These are phyloP conservation scores for Debaryomyces sp. DNA, from an alignment of 1,139 yeast genomes.

Conservation along the genomic window DNA sequence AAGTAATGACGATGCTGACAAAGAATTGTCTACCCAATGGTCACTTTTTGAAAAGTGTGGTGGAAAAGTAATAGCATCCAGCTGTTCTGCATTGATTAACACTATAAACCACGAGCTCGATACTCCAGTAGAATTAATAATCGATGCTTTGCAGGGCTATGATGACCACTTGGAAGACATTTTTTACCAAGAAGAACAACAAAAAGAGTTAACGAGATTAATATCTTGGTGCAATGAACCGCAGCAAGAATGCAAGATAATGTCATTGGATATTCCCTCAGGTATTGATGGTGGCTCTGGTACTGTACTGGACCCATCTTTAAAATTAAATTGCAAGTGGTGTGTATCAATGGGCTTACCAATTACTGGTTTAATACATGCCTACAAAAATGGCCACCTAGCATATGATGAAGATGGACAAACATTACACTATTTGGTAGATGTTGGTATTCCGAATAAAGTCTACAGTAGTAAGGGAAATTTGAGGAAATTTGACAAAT, in stretches of 20 bases:
- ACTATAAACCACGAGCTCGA: slow-evolving; percentile 50
- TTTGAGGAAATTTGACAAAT: slow-evolving; percentile 47
- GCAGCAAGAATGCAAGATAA: slow-evolving; percentile 47
- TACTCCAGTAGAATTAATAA: slow-evolving; percentile 74
- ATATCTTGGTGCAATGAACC: slow-evolving; percentile 71
- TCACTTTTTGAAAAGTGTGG: slow-evolving; percentile 54
- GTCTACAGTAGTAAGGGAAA: slow-evolving; percentile 44
- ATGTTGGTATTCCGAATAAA: slow-evolving; percentile 68
- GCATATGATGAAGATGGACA: slow-evolving; percentile 27
- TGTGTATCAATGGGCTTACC: slow-evolving; percentile 79
- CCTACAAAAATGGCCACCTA: slow-evolving; percentile 52
- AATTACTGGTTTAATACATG: slow-evolving; percentile 62
- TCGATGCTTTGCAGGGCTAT: slow-evolving; percentile 85
- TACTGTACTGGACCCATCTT: slow-evolving; percentile 34
- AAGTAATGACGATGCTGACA: slow-evolving; percentile 33
- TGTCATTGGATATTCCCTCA: slow-evolving; percentile 81
- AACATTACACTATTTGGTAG: slow-evolving; percentile 65
- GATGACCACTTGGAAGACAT: slow-evolving; percentile 65
- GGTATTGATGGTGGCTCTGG: slow-evolving; percentile 91
- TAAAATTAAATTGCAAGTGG: slow-evolving; percentile 46
- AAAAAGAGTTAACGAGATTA: slow-evolving; percentile 43
- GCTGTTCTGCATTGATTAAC: slow-evolving; percentile 36
- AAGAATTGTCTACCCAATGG: slow-evolving; percentile 45
- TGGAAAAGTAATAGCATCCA: slow-evolving; percentile 40
- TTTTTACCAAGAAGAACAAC: slow-evolving; percentile 43